Conservation (phyloP, 208 protist species). For the Giardia muris region DNA sequence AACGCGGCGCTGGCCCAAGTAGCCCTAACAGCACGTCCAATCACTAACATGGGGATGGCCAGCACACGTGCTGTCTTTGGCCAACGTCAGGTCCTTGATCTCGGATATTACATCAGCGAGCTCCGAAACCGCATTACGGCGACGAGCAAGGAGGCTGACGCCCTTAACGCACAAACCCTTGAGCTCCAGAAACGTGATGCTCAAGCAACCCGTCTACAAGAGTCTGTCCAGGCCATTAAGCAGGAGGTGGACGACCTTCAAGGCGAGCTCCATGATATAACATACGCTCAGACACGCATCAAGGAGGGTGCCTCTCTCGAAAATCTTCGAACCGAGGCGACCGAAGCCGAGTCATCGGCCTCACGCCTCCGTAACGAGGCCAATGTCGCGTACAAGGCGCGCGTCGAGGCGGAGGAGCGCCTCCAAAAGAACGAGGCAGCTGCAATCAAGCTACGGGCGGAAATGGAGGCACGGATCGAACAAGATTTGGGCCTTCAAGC, state of each 20-base stretch:
- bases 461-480: background rate
- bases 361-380: background rate
- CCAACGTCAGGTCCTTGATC: conserved; percentile 5
- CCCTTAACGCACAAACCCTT: background rate
- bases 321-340: background rate
- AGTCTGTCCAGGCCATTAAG: background rate
- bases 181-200: background rate
- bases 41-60: background rate
- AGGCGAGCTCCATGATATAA: conserved; percentile 12
- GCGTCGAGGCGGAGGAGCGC: background rate
- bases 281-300: background rate
- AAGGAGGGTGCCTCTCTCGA: background rate
- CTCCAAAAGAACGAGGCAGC: conserved; percentile 18
- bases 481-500: background rate
- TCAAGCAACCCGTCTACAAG: background rate
- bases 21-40: background rate
- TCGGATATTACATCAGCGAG: background rate
- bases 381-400: conserved; percentile 23
- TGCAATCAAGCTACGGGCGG: background rate
- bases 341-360: background rate
- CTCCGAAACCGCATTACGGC: background rate
- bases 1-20: background rate
- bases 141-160: background rate
- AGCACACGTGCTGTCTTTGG: background rate
- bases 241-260: background rate